Evolutionary conservation across 768 basidiomycete genomes (phyloP), one percentile per base, ranked within the genome.

Genomic region (Hydnum rufescens): DNA sequence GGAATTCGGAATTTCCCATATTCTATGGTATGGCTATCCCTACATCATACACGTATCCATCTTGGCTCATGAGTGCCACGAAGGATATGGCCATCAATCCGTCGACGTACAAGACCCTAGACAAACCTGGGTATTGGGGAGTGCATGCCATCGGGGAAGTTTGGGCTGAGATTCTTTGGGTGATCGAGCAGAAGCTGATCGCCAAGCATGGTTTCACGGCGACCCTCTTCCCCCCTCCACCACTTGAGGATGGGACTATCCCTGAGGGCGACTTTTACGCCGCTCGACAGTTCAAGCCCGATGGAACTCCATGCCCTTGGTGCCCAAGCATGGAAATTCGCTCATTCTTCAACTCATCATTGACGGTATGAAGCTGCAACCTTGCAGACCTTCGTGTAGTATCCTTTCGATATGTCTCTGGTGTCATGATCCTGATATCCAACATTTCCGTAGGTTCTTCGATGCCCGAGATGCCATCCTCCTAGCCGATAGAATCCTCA

Each of bases 311-410:
- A 51, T 68, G 59, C 73, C 80, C 5, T 71, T 82, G 30, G 71
- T 96, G 6, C 92, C 93, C 52, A 84, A 79, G 67, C 82, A 93
- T 60, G 92, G 92, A 3, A 97, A 97, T 69, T 78, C 92, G 25
- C 70, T 96, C 52, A 69, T 74, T 34, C 65, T 87, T 6, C 85
- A 87, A 72, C 71, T 58, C 43, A 80, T 95, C 42, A 52, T 97
- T 28, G 80, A 82, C 62, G 90, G 73, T 5, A 93, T 99, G 90
- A 96, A 96, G 73, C 69, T 95, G 42, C 92, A 96, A 63, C 77
- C 80, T 3, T 99, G 93, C 68, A 74, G 81, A 26, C 93, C 93
- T 4, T 60, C 61, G 59, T 19, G 73, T 71, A 44, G 55, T 42
- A 4, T 36, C 25, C 19, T 32, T 30, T 46, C 36, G 13, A 3